Evolutionary conservation across 176 grass and related monocot species (phyloP).

Genomic region (Ensete glaucum): DNA sequence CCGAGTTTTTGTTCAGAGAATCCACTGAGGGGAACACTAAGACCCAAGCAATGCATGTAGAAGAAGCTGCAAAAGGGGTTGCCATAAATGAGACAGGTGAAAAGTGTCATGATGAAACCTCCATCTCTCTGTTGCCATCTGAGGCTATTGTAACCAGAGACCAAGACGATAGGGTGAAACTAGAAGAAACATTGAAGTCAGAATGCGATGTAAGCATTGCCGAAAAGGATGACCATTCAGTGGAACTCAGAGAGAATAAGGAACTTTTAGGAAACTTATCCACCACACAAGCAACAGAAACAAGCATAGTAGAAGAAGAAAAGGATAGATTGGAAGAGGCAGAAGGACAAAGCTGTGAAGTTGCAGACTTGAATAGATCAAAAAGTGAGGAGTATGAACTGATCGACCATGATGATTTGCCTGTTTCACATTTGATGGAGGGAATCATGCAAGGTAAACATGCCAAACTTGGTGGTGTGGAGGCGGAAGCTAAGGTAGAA

Average conservation of each 20-base stretch:
- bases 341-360: not conserved
- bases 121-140: not conserved
- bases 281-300: not conserved
- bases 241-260: not conserved
- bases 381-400: slow-evolving; percentile 14
- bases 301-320: not conserved
- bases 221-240: not conserved
- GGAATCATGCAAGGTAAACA: slow-evolving; percentile 42
- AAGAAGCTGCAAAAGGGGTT: not conserved
- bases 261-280: not conserved
- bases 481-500: slow-evolving; percentile 32
- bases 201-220: not conserved
- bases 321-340: not conserved
- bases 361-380: not conserved
- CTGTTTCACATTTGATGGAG: slow-evolving; percentile 49
- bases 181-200: not conserved
- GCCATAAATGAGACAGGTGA: not conserved
- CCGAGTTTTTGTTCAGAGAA: not conserved
- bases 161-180: not conserved
- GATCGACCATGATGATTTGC: slow-evolving; percentile 43
- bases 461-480: slow-evolving; percentile 20
- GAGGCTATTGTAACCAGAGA: not conserved
- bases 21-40: not conserved
- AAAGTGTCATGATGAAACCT: not conserved
- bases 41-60: not conserved